phyloP scores from a whole-genome alignment of 768 basidiomycete genomes.

The Boletus reticulatus region DNA sequence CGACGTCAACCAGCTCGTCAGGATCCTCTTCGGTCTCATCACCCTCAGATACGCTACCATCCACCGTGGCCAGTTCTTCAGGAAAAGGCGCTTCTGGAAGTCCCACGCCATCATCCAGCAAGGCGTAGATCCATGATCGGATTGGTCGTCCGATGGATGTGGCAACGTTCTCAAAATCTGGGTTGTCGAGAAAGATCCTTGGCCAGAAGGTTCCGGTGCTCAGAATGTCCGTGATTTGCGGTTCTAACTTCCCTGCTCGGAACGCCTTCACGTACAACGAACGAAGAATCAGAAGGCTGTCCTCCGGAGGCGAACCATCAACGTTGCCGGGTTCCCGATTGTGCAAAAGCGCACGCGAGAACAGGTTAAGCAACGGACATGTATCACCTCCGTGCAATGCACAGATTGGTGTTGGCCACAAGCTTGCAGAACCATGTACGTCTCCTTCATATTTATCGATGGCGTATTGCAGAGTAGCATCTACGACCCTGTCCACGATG shows the following conservation, averaged over 20 bases:
- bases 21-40: conserved; percentile 46
- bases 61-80: conserved; percentile 7
- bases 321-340: conserved; percentile 21
- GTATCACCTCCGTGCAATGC: conserved; percentile 55
- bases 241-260: conserved; percentile 53
- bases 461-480: conserved; percentile 75
- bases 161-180: conserved; percentile 67
- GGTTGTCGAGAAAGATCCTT: conserved; percentile 71
- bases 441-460: conserved; percentile 58
- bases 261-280: conserved; percentile 61
- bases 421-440: conserved; percentile 33
- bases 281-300: conserved; percentile 34
- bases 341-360: conserved; percentile 42
- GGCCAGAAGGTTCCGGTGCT: conserved; percentile 70
- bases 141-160: conserved; percentile 62
- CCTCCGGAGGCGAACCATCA: conserved; percentile 9
- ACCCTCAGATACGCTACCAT: conserved; percentile 21
- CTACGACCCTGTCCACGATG: conserved; percentile 67
- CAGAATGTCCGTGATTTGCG: conserved; percentile 57
- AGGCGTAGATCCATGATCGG: conserved; percentile 62
- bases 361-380: conserved; percentile 53
- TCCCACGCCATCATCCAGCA: conserved; percentile 67
- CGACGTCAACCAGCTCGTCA: conserved; percentile 67
- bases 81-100: conserved; percentile 38
- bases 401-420: conserved; percentile 60